These are phyloP conservation scores for Neurospora tetrasperma DNA, from an alignment of 495 filamentous ascomycete genomes.

Conservation along the genomic window DNA sequence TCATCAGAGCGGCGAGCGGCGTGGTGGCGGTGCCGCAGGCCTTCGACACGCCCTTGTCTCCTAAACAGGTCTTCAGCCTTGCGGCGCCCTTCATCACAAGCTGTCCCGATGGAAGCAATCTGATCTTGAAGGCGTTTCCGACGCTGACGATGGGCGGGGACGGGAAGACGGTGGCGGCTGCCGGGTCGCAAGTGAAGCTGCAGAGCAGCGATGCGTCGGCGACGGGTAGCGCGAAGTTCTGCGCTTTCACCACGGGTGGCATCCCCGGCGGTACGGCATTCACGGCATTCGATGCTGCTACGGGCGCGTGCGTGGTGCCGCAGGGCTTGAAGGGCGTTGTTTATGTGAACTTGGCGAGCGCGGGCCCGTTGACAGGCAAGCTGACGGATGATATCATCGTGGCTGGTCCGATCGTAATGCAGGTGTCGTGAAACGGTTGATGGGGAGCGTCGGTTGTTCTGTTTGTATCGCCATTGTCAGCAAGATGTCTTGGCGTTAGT, in stretches of 20 bases:
- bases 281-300: conserved; percentile 31
- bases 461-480: not conserved
- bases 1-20: conserved; percentile 41
- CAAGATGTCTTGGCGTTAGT: not conserved
- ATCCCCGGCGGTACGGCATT: conserved; percentile 43
- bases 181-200: conserved; percentile 31
- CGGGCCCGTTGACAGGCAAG: conserved; percentile 28
- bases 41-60: conserved; percentile 49
- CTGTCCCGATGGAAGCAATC: conserved; percentile 47
- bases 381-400: conserved; percentile 42
- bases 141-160: conserved; percentile 33
- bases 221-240: conserved; percentile 36
- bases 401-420: conserved; percentile 42
- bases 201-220: conserved; percentile 24
- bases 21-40: conserved; percentile 44
- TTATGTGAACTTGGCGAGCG: conserved; percentile 43
- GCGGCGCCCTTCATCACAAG: conserved; percentile 52
- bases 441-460: not conserved
- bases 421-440: conserved; percentile 31
- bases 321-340: conserved; percentile 41
- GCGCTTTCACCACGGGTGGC: conserved; percentile 47
- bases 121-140: conserved; percentile 48
- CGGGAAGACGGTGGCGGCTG: conserved; percentile 16
- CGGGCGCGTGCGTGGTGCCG: conserved; percentile 40
- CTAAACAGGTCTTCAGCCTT: conserved; percentile 50